Evolutionary conservation across 2,329 filamentous ascomycete genomes (phyloP).

Genomic region (Aspergillus aculeatinus): DNA sequence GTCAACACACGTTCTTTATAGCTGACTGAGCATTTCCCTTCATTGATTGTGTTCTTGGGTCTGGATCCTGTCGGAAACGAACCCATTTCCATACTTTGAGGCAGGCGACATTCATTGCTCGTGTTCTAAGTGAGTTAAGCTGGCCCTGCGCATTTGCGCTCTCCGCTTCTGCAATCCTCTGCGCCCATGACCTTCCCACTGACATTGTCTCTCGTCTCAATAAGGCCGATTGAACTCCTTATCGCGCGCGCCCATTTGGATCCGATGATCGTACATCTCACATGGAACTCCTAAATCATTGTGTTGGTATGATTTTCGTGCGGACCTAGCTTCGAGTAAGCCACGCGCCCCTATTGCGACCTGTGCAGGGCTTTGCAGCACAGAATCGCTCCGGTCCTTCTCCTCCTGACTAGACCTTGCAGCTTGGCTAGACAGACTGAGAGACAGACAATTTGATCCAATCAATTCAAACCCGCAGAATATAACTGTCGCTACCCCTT

Average conservation of each 20-base stretch:
- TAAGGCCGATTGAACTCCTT: background rate
- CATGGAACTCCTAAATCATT: background rate
- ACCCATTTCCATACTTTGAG: conserved; percentile 19
- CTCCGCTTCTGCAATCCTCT: conserved; percentile 9
- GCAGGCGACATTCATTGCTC: conserved; percentile 11
- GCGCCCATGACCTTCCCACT: conserved; percentile 12
- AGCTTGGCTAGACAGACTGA: conserved; percentile 5
- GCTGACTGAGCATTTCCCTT: background rate
- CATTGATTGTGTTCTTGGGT: conserved; percentile 1
- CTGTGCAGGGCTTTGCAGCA: background rate
- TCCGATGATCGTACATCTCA: conserved; percentile 8
- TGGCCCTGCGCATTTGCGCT: conserved; percentile 13
- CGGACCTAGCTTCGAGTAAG: conserved; percentile 2
- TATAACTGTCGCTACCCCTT: background rate
- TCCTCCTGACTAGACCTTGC: conserved; percentile 1
- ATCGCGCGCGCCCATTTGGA: background rate
- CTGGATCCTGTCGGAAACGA: background rate
- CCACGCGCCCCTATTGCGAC: background rate
- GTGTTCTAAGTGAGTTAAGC: conserved; percentile 14
- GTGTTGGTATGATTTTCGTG: background rate
- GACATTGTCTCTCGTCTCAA: conserved; percentile 9
- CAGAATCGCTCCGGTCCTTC: background rate
- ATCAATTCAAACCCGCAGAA: background rate
- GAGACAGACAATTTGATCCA: background rate
- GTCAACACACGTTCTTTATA: background rate